These are phyloP conservation scores for Lactarius akahatsu DNA, from an alignment of 768 basidiomycete species.

Conservation along the genomic window DNA sequence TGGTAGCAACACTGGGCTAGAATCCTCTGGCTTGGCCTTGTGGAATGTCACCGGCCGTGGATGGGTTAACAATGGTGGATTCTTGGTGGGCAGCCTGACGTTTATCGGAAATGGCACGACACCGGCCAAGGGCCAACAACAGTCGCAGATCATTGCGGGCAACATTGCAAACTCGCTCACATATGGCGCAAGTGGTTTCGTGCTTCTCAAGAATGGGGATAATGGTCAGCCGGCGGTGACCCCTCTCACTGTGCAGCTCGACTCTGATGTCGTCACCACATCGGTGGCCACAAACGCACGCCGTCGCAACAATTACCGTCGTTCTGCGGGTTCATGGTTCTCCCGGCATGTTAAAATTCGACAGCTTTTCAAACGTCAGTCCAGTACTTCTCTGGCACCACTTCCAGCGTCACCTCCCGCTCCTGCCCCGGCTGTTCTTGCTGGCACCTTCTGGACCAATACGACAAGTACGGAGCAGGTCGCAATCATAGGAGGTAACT, in stretches of 20 bases:
- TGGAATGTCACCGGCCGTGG: conserved; percentile 61
- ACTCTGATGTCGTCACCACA: conserved; percentile 37
- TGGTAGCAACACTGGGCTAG: conserved; percentile 39
- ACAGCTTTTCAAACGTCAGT: conserved; percentile 53
- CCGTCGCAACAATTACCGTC: conserved; percentile 41
- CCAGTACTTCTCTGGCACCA: conserved; percentile 42
- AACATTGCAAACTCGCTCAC: conserved; percentile 53
- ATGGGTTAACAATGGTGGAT: conserved; percentile 78
- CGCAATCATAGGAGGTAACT: conserved; percentile 88
- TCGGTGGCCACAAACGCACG: conserved; percentile 38
- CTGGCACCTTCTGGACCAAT: conserved; percentile 91
- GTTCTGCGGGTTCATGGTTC: conserved; percentile 47
- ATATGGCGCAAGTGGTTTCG: conserved; percentile 79
- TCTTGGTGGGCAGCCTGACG: conserved; percentile 67
- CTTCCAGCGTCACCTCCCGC: conserved; percentile 58
- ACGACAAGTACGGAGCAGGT: conserved; percentile 60
- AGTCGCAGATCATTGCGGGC: conserved; percentile 67
- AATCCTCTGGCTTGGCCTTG: conserved; percentile 63
- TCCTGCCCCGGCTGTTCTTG: conserved; percentile 76
- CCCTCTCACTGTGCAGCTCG: conserved; percentile 61
- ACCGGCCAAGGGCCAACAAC: conserved; percentile 39
- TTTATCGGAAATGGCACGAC: conserved; percentile 68
- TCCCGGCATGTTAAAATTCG: conserved; percentile 44
- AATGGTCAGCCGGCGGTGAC: conserved; percentile 52
- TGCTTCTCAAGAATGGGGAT: conserved; percentile 67